Evolutionary conservation across 495 filamentous ascomycete species (phyloP), one percentile per base, ranked within the genome.

Genomic region (Penicillium daleae): DNA sequence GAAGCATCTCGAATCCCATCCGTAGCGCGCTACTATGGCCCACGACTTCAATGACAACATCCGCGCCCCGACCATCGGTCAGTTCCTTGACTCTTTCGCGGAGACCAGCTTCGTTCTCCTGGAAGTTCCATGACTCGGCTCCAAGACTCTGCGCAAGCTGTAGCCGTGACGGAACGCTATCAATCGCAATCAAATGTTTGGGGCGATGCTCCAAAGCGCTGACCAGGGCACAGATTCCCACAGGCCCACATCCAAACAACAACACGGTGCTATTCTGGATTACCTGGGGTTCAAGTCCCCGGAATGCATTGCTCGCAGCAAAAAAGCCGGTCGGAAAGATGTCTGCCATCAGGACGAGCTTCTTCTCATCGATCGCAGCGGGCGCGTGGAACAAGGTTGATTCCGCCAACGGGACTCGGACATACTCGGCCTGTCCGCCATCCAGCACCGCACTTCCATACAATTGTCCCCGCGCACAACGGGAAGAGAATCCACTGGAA

Each of bases 381-480:
- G 92, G 90, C 0, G 91, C 86, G 39, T 83, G 83, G 64, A 92
- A 83, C 0, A 89, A 84, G 0, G 91, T 97, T 0, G 86, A 83
- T 64, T 96, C 91, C 6, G 93, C 93, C 42, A 90, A 76, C 0
- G 93, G 93, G 4, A 96, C 82, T 3, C 92, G 87, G 24, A 93
- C 89, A 72, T 88, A 97, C 71, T 96, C 91, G 5, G 93, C 93
- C 74, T 97, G 93, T 0, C 83, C 92, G 51, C 93, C 93, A 70
- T 96, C 92, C 12, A 97, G 63, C 0, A 73, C 70, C 1, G 77
- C 71, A 15, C 79, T 85, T n/a, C 93, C 93, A 68, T 92, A 96
- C 2, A 96, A 80, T 35, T 82, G 71, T 19, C 79, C 75, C 48
- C 87, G 82, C 8, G 76, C 76, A 75, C 93, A 97, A 50, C 93